These are phyloP conservation scores for Heimioporus sp. DNA, from an alignment of 768 basidiomycete species.

Conservation along the genomic window DNA sequence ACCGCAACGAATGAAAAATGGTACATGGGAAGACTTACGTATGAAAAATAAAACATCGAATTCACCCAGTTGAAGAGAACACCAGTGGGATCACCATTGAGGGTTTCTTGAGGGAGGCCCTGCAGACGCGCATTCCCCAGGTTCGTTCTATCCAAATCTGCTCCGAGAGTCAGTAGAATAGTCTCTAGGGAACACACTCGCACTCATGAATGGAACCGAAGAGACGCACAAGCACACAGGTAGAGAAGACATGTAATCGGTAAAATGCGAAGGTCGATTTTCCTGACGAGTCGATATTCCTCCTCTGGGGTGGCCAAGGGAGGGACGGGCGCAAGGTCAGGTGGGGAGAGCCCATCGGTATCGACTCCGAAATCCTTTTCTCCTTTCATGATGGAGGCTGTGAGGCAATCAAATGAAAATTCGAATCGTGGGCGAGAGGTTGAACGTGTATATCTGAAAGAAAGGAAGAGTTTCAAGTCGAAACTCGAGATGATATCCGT, in stretches of 20 bases:
- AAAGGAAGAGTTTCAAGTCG: too few species aligned
- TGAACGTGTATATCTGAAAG: too few species aligned
- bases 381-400: slow-evolving; percentile 14
- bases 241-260: slow-evolving; percentile 71
- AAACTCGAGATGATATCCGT: too few species aligned
- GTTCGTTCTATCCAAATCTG: slow-evolving; percentile 69
- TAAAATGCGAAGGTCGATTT: slow-evolving; percentile 35
- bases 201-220: background rate
- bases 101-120: slow-evolving; percentile 63
- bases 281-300: slow-evolving; percentile 36
- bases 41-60: slow-evolving; percentile 77
- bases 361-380: slow-evolving; percentile 11
- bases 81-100: slow-evolving; percentile 67
- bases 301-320: slow-evolving; percentile 29
- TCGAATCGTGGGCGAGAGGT: too few species aligned
- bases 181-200: background rate
- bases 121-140: slow-evolving; percentile 78
- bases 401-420: too few species aligned
- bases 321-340: background rate
- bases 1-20: background rate
- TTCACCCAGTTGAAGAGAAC: slow-evolving; percentile 70
- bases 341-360: background rate
- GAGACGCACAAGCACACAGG: slow-evolving; percentile 65
- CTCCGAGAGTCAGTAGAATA: slow-evolving; percentile 1
- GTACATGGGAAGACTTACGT: slow-evolving; percentile 40